Percentiles rank a stretch among this genome's conserved stretches.
Evolutionary conservation across 2,329 filamentous ascomycete species (phyloP).

Genomic region (Leptodontidium sp.): DNA sequence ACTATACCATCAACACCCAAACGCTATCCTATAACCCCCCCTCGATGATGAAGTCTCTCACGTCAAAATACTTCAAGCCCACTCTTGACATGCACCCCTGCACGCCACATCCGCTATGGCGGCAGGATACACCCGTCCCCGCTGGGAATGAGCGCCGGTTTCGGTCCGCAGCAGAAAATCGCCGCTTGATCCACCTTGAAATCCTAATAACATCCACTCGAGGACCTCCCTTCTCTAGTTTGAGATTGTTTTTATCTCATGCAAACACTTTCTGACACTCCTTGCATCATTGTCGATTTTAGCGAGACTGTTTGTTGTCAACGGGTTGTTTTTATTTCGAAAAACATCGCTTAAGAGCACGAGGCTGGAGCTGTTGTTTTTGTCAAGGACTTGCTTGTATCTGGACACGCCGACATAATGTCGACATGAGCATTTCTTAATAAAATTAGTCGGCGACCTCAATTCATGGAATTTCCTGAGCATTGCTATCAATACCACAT

Average conservation of each 20-base stretch:
- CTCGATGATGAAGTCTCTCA: neutral
- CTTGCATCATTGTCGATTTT: too few species aligned
- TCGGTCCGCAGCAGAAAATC: neutral
- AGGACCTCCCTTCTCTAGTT: too few species aligned
- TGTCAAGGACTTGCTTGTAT: neutral
- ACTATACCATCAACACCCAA: neutral
- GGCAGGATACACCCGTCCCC: neutral
- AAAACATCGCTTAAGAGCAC: neutral
- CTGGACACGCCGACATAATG: neutral
- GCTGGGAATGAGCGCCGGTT: neutral
- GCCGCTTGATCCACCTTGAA: neutral
- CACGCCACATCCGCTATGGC: neutral
- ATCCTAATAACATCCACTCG: neutral
- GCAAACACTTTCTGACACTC: too few species aligned
- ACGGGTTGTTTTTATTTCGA: neutral
- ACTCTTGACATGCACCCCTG: neutral
- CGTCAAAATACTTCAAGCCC: neutral
- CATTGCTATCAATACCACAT: too few species aligned
- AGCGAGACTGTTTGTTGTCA: neutral
- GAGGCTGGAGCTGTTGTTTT: neutral
- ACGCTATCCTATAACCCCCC: neutral
- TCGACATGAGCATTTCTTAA: neutral
- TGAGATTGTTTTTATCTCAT: too few species aligned
- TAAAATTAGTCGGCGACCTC: neutral
- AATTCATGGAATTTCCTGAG: too few species aligned